Percentiles rank a stretch among this genome's conserved stretches.
These are phyloP conservation scores for Boletellus ananas DNA, from an alignment of 768 basidiomycete species.

Conservation along the genomic window DNA sequence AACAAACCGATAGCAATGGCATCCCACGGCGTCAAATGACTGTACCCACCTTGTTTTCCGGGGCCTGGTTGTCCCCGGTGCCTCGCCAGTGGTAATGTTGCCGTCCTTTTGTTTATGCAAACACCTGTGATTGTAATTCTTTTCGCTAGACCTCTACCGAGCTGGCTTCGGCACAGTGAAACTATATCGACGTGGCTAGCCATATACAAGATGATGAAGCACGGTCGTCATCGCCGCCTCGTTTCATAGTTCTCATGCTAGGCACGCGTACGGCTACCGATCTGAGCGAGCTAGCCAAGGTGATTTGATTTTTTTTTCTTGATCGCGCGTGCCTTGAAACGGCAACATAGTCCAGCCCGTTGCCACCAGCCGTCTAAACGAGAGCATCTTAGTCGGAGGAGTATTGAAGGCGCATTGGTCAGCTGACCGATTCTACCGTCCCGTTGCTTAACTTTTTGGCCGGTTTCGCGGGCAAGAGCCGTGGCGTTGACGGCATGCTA, in stretches of 20 bases:
- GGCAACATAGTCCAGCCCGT: conserved; percentile 57
- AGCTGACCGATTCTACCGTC: conserved; percentile 95
- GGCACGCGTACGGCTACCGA: conserved; percentile 62
- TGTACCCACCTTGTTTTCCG: too few species aligned
- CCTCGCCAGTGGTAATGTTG: too few species aligned
- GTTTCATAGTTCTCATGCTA: background rate
- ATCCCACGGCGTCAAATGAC: too few species aligned
- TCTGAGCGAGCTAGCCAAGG: conserved; percentile 93
- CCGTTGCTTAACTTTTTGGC: conserved; percentile 86
- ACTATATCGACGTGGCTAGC: conserved; percentile 92
- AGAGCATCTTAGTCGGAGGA: conserved; percentile 97
- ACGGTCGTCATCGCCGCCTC: conserved; percentile 10
- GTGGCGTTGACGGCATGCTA: conserved; percentile 97
- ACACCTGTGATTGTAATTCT: too few species aligned
- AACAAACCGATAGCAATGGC: too few species aligned
- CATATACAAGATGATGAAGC: conserved; percentile 99
- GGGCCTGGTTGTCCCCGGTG: too few species aligned
- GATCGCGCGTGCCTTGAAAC: conserved; percentile 1
- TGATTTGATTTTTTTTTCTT: conserved; percentile 26
- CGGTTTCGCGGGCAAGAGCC: conserved; percentile 58
- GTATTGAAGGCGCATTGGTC: conserved; percentile 92
- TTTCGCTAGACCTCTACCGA: background rate
- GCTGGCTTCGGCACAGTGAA: conserved; percentile 48
- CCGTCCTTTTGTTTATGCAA: too few species aligned
- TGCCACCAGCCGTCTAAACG: conserved; percentile 90